Base-by-base conservation (phyloP, 1,139 yeast species). In the Magnusiomyces fungicola region DNA sequence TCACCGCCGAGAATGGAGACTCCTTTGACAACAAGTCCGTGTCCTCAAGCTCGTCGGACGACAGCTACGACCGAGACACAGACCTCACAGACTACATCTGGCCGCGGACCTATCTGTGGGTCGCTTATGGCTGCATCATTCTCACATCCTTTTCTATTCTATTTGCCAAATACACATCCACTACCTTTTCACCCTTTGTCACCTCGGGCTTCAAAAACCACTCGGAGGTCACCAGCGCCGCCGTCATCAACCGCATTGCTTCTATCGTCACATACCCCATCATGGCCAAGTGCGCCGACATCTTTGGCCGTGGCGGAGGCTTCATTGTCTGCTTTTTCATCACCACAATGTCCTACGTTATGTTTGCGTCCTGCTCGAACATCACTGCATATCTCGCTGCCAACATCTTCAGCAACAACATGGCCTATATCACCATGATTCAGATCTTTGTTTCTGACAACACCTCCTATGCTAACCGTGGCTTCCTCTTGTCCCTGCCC, bases 271-370 rank as follows among this genome's bases (percentile, higher is more conserved):
- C 71, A 1, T 66, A 70, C 51, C 73, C 75, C 9, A 58, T 70
- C n/a, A 54, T 71, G 52, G 74, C 72, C 40, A 71, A 69, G 53
- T 40, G 69, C 22, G 66, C 72, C 9, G 72, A 70, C 51, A 59
- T 69, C 7, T 61, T 70, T 48, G 75, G 75, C 21, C 64, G 74
- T 45, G 67, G 66, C 47, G 73, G 69, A 53, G 73, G 72, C 27
- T 68, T 69, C 48, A 55, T 62, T 18, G 39, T 68, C 16, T 59
- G 71, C 6, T 58, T 69, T 14, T 43, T 60, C 19, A 40, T 65
- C 27, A 60, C 65, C 48, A 58, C 66, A 2, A 41, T 66, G 44
- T 67, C 70, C 16, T 66, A 62, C 48, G 57, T 68, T 18, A 54
- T 68, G 34, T 62, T 62, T 53, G 68, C 71, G 10, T 53, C 65